phyloP scores from a whole-genome alignment of 1,284 basidiomycete genomes.

The Cutaneotrichosporon arboriforme region DNA sequence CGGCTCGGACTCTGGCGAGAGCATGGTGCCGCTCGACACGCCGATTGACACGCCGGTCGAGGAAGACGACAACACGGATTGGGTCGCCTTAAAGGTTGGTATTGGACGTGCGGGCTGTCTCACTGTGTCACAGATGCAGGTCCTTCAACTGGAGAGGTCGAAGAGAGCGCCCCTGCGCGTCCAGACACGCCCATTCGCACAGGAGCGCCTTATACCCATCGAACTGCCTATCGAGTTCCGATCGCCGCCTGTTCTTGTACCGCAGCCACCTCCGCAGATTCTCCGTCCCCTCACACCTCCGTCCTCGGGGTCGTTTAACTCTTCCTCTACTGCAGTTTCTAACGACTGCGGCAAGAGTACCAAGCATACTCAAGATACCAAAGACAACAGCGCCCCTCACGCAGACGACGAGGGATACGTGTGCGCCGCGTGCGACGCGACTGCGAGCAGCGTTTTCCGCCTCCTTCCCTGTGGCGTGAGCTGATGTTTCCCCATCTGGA shows the following conservation, averaged over 20 bases:
- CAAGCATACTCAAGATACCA: not conserved
- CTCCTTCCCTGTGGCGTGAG: constrained; percentile 5
- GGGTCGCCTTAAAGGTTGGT: not conserved
- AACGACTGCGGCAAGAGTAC: not conserved
- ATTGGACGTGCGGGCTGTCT: not conserved
- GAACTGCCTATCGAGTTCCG: not conserved
- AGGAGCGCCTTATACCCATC: not conserved
- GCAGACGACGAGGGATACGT: not conserved
- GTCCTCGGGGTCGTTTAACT: not conserved
- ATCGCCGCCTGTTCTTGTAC: not conserved
- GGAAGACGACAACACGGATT: not conserved
- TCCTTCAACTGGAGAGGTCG: not conserved
- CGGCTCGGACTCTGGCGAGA: not conserved
- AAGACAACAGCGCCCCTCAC: not conserved
- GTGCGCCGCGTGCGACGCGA: constrained; percentile 3
- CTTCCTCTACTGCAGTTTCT: not conserved
- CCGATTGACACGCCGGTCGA: not conserved
- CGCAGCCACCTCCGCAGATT: not conserved
- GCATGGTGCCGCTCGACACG: not conserved
- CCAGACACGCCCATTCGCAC: not conserved
- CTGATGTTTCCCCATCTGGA: not conserved
- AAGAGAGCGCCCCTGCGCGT: not conserved
- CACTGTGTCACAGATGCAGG: not conserved
- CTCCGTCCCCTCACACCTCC: not conserved
- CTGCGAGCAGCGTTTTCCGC: not conserved